Percentiles rank a stretch among this genome's conserved stretches.
Evolutionary conservation across 1,284 basidiomycete species (phyloP).

Genomic region (Microbotryum silenes-acaulis): DNA sequence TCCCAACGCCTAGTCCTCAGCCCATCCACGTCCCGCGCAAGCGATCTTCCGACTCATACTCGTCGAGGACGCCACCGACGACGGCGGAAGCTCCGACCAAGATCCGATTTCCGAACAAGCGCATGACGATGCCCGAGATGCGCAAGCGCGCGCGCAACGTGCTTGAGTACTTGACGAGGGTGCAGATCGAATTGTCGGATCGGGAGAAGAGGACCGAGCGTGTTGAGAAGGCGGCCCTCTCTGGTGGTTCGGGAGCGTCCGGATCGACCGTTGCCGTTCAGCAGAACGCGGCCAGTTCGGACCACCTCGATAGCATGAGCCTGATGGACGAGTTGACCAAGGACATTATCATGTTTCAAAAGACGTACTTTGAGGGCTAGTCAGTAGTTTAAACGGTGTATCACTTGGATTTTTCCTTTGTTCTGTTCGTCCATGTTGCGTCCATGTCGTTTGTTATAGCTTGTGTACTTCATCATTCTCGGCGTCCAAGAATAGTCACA

Average conservation of each 20-base stretch:
- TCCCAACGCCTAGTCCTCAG: conserved; percentile 65
- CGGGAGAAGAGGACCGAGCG: conserved; percentile 37
- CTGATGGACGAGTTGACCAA: conserved; percentile 82
- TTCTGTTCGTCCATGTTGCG: too few species aligned
- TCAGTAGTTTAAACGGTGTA: too few species aligned
- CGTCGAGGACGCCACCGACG: conserved; percentile 42
- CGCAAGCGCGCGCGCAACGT: conserved; percentile 86
- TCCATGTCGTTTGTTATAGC: too few species aligned
- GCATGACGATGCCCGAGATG: conserved; percentile 93
- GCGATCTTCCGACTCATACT: conserved; percentile 11
- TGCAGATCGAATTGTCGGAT: conserved; percentile 42
- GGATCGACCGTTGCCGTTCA: neutral
- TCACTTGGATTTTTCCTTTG: too few species aligned
- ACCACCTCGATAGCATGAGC: conserved; percentile 50
- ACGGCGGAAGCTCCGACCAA: conserved; percentile 75
- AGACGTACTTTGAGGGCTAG: conserved; percentile 48
- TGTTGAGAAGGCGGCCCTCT: conserved; percentile 53
- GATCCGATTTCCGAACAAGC: conserved; percentile 86
- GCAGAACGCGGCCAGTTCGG: neutral
- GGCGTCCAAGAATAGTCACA: too few species aligned
- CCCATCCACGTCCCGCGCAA: conserved; percentile 60
- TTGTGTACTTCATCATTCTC: too few species aligned
- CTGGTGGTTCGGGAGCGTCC: conserved; percentile 1
- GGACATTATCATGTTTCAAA: conserved; percentile 77
- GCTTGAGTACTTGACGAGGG: conserved; percentile 67